Evolutionary conservation across 2,329 filamentous ascomycete species (phyloP).

Genomic region (Pyrenophora teres): DNA sequence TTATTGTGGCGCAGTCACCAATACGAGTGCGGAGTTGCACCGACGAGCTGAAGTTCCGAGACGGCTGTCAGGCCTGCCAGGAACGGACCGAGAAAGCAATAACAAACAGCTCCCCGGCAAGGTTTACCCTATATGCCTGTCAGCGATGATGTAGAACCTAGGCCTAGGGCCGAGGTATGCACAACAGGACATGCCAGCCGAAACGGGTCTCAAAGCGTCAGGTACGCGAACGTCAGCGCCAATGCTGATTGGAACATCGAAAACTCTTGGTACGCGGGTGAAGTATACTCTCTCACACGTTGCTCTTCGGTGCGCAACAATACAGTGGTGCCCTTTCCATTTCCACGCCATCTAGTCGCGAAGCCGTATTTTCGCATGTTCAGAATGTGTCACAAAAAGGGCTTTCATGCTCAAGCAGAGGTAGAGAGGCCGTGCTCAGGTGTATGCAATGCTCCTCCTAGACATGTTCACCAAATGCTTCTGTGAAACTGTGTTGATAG

Average conservation of each 20-base stretch:
- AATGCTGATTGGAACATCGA: too few species aligned
- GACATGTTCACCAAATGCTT: background rate
- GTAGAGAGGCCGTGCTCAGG: background rate
- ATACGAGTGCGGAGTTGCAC: background rate
- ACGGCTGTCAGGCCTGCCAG: constrained; percentile 10
- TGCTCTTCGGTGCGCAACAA: background rate
- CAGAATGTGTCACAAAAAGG: background rate
- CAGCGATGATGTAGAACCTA: constrained; percentile 13
- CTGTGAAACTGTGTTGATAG: constrained; percentile 3
- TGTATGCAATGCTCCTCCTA: background rate
- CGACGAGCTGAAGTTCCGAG: background rate
- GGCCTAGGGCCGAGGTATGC: constrained; percentile 12
- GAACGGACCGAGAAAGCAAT: constrained; percentile 7
- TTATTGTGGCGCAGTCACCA: constrained; percentile 2
- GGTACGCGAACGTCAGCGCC: background rate
- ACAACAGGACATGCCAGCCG: constrained; percentile 3
- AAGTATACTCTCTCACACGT: background rate
- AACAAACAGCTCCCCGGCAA: constrained; percentile 9
- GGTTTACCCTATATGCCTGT: constrained; percentile 15
- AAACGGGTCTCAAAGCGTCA: constrained; percentile 6
- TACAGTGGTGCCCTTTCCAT: background rate
- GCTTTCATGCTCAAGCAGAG: background rate
- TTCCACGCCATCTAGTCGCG: background rate
- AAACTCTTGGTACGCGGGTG: background rate
- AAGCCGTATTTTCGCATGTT: background rate